Evolutionary conservation across 2,329 filamentous ascomycete genomes (phyloP).

Genomic region (Phaeophleospora eucalypticola): DNA sequence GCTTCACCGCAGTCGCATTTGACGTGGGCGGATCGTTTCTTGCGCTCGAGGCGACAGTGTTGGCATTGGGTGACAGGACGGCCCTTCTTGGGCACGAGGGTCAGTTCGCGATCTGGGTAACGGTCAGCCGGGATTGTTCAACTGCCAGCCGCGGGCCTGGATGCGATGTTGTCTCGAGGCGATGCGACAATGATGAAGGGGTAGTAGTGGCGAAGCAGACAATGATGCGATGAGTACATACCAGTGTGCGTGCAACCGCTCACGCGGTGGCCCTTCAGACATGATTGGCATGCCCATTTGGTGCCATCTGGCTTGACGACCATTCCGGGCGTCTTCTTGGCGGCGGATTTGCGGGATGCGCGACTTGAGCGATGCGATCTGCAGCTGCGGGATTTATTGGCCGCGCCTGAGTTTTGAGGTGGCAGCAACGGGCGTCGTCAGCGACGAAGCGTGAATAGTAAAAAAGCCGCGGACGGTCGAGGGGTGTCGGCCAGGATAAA

Average conservation of each 20-base stretch:
- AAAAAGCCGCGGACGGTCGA: neutral
- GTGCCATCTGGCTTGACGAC: slow-evolving; percentile 63
- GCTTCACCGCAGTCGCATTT: slow-evolving; percentile 91
- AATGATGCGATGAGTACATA: slow-evolving; percentile 49
- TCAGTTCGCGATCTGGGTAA: slow-evolving; percentile 73
- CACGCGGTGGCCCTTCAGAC: slow-evolving; percentile 95
- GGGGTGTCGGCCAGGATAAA: slow-evolving; percentile 3
- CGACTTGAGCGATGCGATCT: slow-evolving; percentile 1
- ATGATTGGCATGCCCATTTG: slow-evolving; percentile 97
- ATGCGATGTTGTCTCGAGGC: neutral
- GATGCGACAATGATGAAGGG: neutral
- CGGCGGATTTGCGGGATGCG: too few relatives aligned
- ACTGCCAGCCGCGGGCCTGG: too few relatives aligned
- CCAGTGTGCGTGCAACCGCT: slow-evolving; percentile 96
- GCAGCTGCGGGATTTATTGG: slow-evolving; percentile 3
- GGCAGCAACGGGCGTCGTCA: neutral
- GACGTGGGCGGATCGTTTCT: slow-evolving; percentile 88
- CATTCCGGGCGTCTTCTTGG: slow-evolving; percentile 1
- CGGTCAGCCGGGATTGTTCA: slow-evolving; percentile 23
- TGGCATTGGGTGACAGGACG: slow-evolving; percentile 96
- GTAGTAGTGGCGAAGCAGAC: slow-evolving; percentile 3
- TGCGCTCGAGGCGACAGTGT: slow-evolving; percentile 93
- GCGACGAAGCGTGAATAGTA: neutral
- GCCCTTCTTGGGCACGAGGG: slow-evolving; percentile 96
- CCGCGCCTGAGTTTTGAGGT: too few relatives aligned